Base-by-base conservation (phyloP, 202 grass and related monocot species). In the Saccharum hybrid region DNA sequence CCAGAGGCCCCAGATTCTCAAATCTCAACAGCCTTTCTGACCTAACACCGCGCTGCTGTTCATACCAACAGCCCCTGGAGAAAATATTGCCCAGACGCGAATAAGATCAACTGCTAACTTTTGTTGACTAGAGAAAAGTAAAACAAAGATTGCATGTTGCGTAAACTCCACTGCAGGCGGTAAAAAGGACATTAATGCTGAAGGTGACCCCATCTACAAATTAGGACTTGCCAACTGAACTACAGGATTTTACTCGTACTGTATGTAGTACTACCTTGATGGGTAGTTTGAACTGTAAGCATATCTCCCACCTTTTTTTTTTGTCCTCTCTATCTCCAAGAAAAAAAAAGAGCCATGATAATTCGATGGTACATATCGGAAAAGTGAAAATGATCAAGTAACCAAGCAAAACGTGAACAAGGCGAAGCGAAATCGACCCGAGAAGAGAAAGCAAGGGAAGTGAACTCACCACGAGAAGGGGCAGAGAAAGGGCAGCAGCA, bases 61-160 rank as follows among this genome's bases (percentile, higher is more conserved):
- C 39, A 63, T n/a, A 82, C 71, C 71, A 77, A 71, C 78, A 71
- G 67, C n/a, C 74, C 83, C 39, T 0, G 0, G 67, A 78, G 74
- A 42, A 89, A 66, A 82, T 78, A 82, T 31, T 28, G 43, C 59
- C 72, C n/a, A 0, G 57, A 22, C 14, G 37, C 19, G 21, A 82
- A 12, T 23, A 49, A 66, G 43, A 77, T 66, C 28, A 85, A 78
- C 57, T 19, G 8, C 10, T 81, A 9, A 13, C 28, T 66, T 69
- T 42, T 85, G 42, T 71, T 74, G 73, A 86, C 79, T 19, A 7
- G 56, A 78, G 66, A 68, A 86, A 78, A 82, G 66, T 63, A 83
- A 83, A 83, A 15, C 21, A 52, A 52, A 72, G 13, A 19, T 63
- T 63, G 6, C 62, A 64, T 31, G 76, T 63, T 90, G 77, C 83